Evolutionary conservation across 2,329 filamentous ascomycete genomes (phyloP).

Genomic region (Scopulariopsis brevicaulis): DNA sequence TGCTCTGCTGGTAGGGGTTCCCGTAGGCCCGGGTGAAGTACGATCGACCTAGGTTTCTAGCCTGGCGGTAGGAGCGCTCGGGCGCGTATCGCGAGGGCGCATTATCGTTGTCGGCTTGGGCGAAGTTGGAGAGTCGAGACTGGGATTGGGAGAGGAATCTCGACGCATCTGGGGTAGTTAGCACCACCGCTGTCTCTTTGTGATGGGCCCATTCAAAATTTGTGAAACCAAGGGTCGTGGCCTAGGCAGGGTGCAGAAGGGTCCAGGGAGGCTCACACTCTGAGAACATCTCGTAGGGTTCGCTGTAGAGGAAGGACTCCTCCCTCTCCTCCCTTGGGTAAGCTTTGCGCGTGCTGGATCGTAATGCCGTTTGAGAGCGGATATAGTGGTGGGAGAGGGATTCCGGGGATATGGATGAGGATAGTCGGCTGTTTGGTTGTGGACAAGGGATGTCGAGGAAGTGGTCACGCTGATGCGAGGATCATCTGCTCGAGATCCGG

Average conservation of each 20-base stretch:
- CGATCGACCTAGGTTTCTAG: conserved; percentile 23
- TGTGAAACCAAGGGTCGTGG: background rate
- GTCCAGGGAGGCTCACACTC: conserved; percentile 57
- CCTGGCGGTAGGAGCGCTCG: conserved; percentile 23
- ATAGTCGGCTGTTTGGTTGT: background rate
- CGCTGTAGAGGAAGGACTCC: background rate
- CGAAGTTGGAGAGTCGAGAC: conserved; percentile 67
- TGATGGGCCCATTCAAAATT: background rate
- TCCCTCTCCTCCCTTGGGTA: background rate
- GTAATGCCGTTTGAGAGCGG: background rate
- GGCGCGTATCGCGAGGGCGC: conserved; percentile 12
- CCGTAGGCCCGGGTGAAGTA: conserved; percentile 37
- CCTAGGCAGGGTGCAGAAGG: background rate
- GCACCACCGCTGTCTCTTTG: background rate
- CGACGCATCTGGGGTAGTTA: conserved; percentile 64
- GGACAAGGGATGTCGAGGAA: background rate
- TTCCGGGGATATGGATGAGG: background rate
- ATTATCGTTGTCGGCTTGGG: conserved; percentile 38
- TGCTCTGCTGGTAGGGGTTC: conserved; percentile 72
- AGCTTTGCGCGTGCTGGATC: background rate
- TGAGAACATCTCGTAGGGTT: conserved; percentile 38
- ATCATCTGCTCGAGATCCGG: background rate
- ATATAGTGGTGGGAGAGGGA: background rate
- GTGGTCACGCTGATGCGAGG: background rate
- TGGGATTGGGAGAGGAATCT: conserved; percentile 94